Conservation (phyloP, 2,329 filamentous ascomycete species). For the Didymella arachidicola region DNA sequence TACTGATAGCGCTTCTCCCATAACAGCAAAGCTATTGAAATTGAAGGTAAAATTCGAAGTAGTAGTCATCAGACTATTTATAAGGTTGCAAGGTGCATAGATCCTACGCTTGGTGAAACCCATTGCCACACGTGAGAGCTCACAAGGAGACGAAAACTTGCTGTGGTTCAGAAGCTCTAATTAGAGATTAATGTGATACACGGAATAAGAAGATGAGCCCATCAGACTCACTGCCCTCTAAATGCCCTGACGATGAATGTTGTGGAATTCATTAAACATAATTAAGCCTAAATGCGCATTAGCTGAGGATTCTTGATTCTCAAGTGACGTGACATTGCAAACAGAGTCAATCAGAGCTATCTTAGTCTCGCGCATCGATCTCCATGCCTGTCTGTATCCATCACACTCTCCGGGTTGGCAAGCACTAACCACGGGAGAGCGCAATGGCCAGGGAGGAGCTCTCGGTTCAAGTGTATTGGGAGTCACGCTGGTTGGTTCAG, state of each 20-base stretch:
- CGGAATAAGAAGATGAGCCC: too few relatives aligned
- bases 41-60: too few relatives aligned
- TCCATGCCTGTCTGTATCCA: constrained; percentile 8
- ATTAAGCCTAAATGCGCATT: background rate
- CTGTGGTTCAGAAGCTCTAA: too few relatives aligned
- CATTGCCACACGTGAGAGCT: too few relatives aligned
- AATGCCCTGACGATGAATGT: background rate
- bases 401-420: constrained; percentile 11
- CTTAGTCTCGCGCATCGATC: constrained; percentile 22
- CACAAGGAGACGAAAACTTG: too few relatives aligned
- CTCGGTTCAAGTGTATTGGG: constrained; percentile 25
- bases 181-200: too few relatives aligned
- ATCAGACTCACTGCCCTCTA: too few relatives aligned
- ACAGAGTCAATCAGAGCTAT: constrained; percentile 22
- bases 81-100: too few relatives aligned
- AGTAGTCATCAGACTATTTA: too few relatives aligned
- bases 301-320: background rate
- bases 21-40: too few relatives aligned
- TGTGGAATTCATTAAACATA: background rate
- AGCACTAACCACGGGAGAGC: constrained; percentile 14
- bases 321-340: background rate
- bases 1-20: too few relatives aligned
- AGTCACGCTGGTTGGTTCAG: constrained; percentile 19
- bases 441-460: constrained; percentile 4
- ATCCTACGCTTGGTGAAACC: too few relatives aligned